Evolutionary conservation across 1,284 basidiomycete genomes (phyloP), one percentile per base, ranked within the genome.

Genomic region (Amylostereum chailletii): DNA sequence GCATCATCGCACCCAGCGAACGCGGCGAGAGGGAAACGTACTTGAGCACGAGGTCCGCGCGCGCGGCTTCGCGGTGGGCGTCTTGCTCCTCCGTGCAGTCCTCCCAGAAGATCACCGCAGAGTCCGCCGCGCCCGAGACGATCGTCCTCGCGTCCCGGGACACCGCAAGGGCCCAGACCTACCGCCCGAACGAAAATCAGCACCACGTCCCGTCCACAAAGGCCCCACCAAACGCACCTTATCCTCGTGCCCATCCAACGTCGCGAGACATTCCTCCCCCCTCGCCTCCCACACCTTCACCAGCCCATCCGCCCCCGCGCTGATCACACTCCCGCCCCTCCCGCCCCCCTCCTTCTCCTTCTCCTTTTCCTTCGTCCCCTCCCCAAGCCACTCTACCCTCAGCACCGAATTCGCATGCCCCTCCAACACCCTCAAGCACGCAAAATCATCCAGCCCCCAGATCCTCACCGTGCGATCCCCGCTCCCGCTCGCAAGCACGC

Each of bases 361-460:
- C 39, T 40, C n/a, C 5, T 11, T 10, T 10, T 43, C 27, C 27
- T 5, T 7, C 42, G 6, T 48, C 50, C 11, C 48, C 3, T 45
- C 62, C 55, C 87, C 89, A 41, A 97, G 62, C 65, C 97, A 99
- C 59, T 91, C 88, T 29, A 98, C 86, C 38, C 94, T 76, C 44
- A 99, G 70, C n/a, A 99, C 93, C 3, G 92, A 93, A 67, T 97
- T 97, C 3, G 93, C 93, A 66, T 99, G 96, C 0, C 94, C 94
- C 68, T 97, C 94, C 58, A 96, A 93, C 32, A 94, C 98, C 76
- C 93, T 94, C 51, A 95, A 65, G 63, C 94, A 95, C 29, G 85
- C 79, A 65, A 86, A 94, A 62, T 95, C 92, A 55, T 93, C 89
- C 53, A 98, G 66, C 62, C 76, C 91, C 96, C 96, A 99, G 30